phyloP scores from a whole-genome alignment of 2,329 filamentous ascomycete genomes.

The Dactylella cylindrospora region DNA sequence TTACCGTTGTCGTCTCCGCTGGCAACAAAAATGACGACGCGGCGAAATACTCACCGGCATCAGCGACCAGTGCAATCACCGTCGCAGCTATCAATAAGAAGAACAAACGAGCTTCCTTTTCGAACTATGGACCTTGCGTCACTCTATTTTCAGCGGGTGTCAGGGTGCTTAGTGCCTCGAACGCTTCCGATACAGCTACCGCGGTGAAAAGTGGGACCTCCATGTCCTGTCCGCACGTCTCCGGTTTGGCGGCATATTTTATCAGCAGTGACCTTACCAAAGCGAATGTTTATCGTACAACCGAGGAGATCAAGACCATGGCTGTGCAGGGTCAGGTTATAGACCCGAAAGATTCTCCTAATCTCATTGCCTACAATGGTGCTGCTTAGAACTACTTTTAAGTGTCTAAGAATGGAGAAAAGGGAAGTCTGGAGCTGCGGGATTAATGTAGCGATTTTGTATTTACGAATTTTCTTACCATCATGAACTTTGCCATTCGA shows the following conservation, averaged over 20 bases:
- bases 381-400: neutral
- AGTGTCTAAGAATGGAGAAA: too few species aligned
- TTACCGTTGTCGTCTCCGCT: slow-evolving; percentile 54
- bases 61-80: slow-evolving; percentile 52
- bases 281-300: too few species aligned
- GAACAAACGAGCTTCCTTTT: slow-evolving; percentile 52
- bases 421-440: too few species aligned
- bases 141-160: slow-evolving; percentile 63
- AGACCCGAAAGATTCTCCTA: slow-evolving; percentile 50
- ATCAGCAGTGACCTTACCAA: neutral
- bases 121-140: slow-evolving; percentile 56
- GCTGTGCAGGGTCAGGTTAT: neutral
- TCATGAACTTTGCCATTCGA: too few species aligned
- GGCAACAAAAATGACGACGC: slow-evolving; percentile 48
- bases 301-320: neutral
- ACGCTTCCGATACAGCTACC: slow-evolving; percentile 56
- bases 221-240: slow-evolving; percentile 66
- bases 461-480: too few species aligned
- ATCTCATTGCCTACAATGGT: slow-evolving; percentile 62
- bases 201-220: slow-evolving; percentile 57
- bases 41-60: slow-evolving; percentile 51
- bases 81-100: slow-evolving; percentile 54
- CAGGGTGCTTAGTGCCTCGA: slow-evolving; percentile 59
- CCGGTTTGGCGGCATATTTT: slow-evolving; percentile 68
- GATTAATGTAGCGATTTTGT: too few species aligned